Evolutionary conservation across 78 protist genomes (phyloP).

Genomic region (Dictyostelium intermedium): DNA sequence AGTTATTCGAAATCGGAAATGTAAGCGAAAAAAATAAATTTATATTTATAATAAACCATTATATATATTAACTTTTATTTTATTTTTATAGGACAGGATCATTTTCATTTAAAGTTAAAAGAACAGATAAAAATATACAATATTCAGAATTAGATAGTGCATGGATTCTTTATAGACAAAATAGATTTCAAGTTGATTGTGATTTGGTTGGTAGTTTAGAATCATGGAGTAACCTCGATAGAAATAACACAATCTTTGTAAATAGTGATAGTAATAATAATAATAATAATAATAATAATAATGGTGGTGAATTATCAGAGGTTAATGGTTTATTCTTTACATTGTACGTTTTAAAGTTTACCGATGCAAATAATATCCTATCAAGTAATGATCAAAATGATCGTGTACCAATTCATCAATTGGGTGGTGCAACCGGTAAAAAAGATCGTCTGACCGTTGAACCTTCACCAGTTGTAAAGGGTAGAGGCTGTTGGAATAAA

Average conservation of each 20-base stretch:
- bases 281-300: neutral
- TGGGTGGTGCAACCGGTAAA: slow-evolving; percentile 52
- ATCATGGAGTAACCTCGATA: slow-evolving; percentile 43
- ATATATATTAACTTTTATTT: neutral
- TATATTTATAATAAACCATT: too few relatives aligned
- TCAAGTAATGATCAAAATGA: slow-evolving; percentile 32
- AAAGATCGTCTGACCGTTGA: slow-evolving; percentile 67
- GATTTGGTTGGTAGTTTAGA: slow-evolving; percentile 60
- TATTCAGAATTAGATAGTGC: slow-evolving; percentile 72
- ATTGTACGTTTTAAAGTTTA: slow-evolving; percentile 54
- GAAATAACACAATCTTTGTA: slow-evolving; percentile 38
- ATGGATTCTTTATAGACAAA: slow-evolving; percentile 79
- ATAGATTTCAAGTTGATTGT: slow-evolving; percentile 75
- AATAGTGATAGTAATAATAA: neutral
- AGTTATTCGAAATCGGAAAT: slow-evolving; percentile 24
- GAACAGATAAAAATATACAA: slow-evolving; percentile 75
- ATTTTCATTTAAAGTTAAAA: slow-evolving; percentile 62
- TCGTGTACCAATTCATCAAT: slow-evolving; percentile 67
- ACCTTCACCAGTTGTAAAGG: slow-evolving; percentile 52
- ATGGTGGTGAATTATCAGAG: neutral
- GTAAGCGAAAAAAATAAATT: slow-evolving; percentile 10
- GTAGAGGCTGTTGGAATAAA: slow-evolving; percentile 34
- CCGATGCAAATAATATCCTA: neutral
- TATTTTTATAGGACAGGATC: slow-evolving; percentile 14
- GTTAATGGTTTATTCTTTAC: slow-evolving; percentile 43